Evolutionary conservation across 116 monocot species (phyloP), one percentile per base, ranked within the genome.

Genomic region (Iris pallida): DNA sequence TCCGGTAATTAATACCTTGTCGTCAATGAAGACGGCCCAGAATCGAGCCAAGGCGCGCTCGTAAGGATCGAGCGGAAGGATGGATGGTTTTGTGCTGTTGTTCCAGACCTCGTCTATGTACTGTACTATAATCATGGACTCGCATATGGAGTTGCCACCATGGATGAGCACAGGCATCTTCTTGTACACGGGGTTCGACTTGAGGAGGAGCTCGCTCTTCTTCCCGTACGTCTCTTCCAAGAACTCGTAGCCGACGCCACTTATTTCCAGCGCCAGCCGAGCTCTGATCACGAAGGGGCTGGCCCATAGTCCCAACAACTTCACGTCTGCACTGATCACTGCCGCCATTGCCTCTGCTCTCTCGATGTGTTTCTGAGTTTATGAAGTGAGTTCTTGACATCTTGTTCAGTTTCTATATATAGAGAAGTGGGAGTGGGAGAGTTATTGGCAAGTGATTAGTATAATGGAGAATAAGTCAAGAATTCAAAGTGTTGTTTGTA

Each of bases 41-140:
- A 77, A 77, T 13, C 82, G 64, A 42, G 78, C 81, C 12, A 48
- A 16, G 12, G 84, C 81, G 2, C 57, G 77, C 8, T 64, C 64
- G n/a, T 64, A 64, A 12, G 64, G 64, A 18, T 64, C 64, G 10
- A 47, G 8, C 10, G 64, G 64, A 1, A 64, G 48, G 48, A 64
- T 64, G 7, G 44, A 5, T 0, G 61, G 2, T 45, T 45, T 45
- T 3, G 17, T 11, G 3, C 45, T 6, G 8, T 43, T 16, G 20
- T 42, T 20, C 63, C 62, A 76, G 0, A 8, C 54, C 30, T 76
- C 47, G 16, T 76, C 76, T 30, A 76, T 47, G 48, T 76, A 76
- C 54, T 76, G 6, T 4, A 76, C 19, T 16, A 76, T 76, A 30
- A 64, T 30, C 19, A 76, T 69, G 4, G 76, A 76, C 15, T 76